phyloP scores from a whole-genome alignment of 345 rosid species.

The Orychophragmus violaceus region DNA sequence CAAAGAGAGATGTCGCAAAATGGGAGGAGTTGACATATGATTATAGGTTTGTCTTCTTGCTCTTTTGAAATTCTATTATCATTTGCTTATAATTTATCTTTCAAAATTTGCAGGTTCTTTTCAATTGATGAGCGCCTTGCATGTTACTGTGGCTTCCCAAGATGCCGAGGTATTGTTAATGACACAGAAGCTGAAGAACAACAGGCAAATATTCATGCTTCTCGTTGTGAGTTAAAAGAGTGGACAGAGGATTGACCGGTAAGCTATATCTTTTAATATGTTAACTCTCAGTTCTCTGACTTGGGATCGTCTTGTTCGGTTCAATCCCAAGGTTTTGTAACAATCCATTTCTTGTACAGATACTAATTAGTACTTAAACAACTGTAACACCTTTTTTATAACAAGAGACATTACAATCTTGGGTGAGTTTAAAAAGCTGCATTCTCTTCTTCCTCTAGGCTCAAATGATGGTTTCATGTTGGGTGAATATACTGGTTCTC shows the following conservation, averaged over 20 bases:
- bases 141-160: conserved; percentile 86
- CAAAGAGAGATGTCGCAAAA: conserved; percentile 88
- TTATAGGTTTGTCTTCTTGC: conserved; percentile 54
- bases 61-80: not conserved
- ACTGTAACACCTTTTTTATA: not conserved
- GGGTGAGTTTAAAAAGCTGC: not conserved
- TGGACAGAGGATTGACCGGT: conserved; percentile 56
- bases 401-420: not conserved
- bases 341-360: conserved; percentile 19
- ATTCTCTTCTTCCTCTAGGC: not conserved
- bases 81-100: conserved; percentile 11
- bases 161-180: conserved; percentile 95
- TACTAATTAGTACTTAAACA: not conserved
- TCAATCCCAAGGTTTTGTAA: not conserved
- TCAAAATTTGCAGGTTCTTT: conserved; percentile 55
- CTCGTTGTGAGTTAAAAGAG: conserved; percentile 63
- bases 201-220: conserved; percentile 54
- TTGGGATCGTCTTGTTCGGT: not conserved
- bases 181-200: conserved; percentile 89
- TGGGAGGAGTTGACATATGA: conserved; percentile 98
- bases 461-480: too few species aligned
- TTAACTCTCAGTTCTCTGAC: not conserved
- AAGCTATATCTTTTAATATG: not conserved
- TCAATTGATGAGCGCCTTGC: conserved; percentile 85
- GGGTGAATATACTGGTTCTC: not conserved